phyloP scores from a whole-genome alignment of 441 rosid species.

The Syzygium syzygioides region DNA sequence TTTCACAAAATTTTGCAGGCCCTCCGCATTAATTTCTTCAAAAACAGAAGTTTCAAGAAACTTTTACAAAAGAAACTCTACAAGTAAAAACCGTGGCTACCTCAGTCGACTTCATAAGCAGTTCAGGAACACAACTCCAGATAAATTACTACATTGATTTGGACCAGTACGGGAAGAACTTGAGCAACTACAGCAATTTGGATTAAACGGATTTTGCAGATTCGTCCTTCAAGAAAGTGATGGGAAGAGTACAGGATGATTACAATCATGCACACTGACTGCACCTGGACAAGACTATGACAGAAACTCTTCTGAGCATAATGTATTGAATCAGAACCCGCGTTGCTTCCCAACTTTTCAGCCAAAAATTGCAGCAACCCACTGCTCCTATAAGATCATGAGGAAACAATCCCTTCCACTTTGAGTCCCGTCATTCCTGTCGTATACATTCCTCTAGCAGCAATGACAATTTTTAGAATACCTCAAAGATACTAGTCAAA shows the following conservation, averaged over 20 bases:
- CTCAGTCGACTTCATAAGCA: neutral
- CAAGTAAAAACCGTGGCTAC: rapidly evolving
- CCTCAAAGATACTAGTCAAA: neutral
- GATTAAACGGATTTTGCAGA: neutral
- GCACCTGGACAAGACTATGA: neutral
- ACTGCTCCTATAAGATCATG: neutral
- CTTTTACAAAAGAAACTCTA: neutral
- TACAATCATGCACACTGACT: neutral
- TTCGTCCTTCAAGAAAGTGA: neutral
- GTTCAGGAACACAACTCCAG: neutral
- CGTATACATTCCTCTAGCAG: neutral
- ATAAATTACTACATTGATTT: neutral
- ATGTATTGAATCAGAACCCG: neutral
- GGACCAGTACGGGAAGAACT: neutral
- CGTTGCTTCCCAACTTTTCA: neutral
- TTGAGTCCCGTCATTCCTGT: neutral
- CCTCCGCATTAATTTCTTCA: neutral
- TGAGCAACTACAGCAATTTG: neutral
- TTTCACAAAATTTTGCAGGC: neutral
- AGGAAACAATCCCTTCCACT: neutral
- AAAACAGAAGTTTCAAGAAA: neutral
- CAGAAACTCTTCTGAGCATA: neutral
- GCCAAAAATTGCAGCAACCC: neutral
- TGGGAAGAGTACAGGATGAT: neutral
- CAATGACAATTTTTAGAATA: neutral